phyloP scores from a whole-genome alignment of 1,284 basidiomycete genomes.

The Xerocomus nothofagi region DNA sequence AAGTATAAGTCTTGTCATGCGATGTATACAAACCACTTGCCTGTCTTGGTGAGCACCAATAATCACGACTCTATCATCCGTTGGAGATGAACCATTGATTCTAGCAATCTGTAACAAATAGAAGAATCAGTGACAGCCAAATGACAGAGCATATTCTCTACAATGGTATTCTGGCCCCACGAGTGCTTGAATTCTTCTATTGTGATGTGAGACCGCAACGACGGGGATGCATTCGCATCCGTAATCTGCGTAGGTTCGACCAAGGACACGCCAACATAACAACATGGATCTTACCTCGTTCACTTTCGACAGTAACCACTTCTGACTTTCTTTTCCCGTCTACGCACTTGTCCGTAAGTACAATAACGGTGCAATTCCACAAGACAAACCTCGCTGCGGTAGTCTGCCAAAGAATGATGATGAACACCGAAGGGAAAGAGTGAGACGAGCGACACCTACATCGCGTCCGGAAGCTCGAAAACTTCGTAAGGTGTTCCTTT shows the following conservation, averaged over 20 bases:
- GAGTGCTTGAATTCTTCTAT: slow-evolving; percentile 82
- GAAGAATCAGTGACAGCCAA: not conserved
- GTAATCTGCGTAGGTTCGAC: slow-evolving; percentile 56
- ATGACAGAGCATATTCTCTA: slow-evolving; percentile 37
- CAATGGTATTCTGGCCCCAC: slow-evolving; percentile 93
- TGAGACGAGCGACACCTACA: slow-evolving; percentile 43
- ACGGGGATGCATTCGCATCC: slow-evolving; percentile 53
- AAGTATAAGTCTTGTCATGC: slow-evolving; percentile 14
- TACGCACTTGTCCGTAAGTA: slow-evolving; percentile 32
- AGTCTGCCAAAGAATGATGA: slow-evolving; percentile 47
- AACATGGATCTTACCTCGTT: slow-evolving; percentile 50
- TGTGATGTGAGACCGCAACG: slow-evolving; percentile 57
- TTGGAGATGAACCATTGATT: slow-evolving; percentile 66
- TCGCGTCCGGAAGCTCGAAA: slow-evolving; percentile 73
- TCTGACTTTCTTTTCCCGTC: slow-evolving; percentile 79
- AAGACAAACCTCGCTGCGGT: slow-evolving; percentile 67
- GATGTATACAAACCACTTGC: slow-evolving; percentile 35
- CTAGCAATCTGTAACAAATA: slow-evolving; percentile 55
- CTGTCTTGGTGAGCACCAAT: slow-evolving; percentile 91
- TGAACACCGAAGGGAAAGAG: slow-evolving; percentile 35
- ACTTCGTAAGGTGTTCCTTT: slow-evolving; percentile 67
- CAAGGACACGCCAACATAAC: not conserved
- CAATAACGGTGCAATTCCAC: slow-evolving; percentile 13
- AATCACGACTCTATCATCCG: slow-evolving; percentile 61
- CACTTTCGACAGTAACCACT: slow-evolving; percentile 80